These are phyloP conservation scores for Torulaspora delbrueckii DNA, from an alignment of 805 yeast genomes.

Conservation along the genomic window DNA sequence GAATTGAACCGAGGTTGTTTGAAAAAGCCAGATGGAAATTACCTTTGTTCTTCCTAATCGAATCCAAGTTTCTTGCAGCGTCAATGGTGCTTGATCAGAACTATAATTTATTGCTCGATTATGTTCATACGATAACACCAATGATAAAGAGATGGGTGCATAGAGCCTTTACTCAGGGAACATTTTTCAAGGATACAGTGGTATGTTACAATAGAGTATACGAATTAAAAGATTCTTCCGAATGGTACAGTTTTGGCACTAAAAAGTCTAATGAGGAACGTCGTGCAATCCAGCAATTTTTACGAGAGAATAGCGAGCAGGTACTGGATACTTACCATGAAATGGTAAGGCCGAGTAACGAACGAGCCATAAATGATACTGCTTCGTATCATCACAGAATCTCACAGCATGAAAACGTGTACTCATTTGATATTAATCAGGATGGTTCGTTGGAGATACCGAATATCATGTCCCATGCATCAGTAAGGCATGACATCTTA, in stretches of 20 bases:
- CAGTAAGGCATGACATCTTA: constrained; percentile 25
- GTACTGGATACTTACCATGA: constrained; percentile 1
- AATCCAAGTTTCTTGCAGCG: constrained; percentile 5
- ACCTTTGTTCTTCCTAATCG: constrained; percentile 14
- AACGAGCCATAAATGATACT: not conserved
- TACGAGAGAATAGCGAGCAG: not conserved
- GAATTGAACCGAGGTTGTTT: constrained; percentile 9
- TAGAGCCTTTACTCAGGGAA: constrained; percentile 1
- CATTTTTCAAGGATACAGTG: constrained; percentile 10
- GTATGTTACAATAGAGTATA: constrained; percentile 11
- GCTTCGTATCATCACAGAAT: constrained; percentile 8
- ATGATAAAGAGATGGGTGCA: constrained; percentile 9
- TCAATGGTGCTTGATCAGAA: constrained; percentile 15
- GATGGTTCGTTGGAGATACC: constrained; percentile 20
- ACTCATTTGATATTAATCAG: constrained; percentile 22
- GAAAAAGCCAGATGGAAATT: constrained; percentile 12
- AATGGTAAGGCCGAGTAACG: not conserved
- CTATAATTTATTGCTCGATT: constrained; percentile 18
- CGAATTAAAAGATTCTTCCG: constrained; percentile 4
- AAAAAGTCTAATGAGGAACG: not conserved
- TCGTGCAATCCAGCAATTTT: not conserved
- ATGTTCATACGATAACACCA: constrained; percentile 14
- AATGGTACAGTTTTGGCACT: constrained; percentile 9
- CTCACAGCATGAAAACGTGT: constrained; percentile 15
- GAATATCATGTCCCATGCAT: constrained; percentile 23